Evolutionary conservation across 768 basidiomycete genomes (phyloP).

Genomic region (Tubosaeta sp.): DNA sequence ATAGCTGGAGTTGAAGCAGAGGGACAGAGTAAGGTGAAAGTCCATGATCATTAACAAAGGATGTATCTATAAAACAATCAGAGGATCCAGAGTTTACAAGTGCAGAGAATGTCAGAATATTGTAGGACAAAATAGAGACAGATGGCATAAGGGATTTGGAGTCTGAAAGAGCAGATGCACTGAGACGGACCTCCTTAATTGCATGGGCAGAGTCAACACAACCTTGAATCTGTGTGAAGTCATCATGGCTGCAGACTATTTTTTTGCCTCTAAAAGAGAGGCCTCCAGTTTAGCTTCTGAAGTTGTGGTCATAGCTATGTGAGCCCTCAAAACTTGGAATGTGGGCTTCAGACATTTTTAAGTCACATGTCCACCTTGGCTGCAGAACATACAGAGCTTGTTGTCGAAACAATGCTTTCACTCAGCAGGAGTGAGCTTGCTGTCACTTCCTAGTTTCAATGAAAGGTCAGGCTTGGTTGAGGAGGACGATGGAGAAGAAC

Average conservation of each 20-base stretch:
- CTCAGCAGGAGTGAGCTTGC: neutral
- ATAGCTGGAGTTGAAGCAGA: neutral
- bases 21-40: neutral
- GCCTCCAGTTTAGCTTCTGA: too few relatives aligned
- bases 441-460: neutral
- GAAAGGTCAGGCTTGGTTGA: too few relatives aligned
- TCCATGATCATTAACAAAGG: too few relatives aligned
- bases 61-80: too few relatives aligned
- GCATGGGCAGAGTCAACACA: neutral
- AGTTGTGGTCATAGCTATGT: too few relatives aligned
- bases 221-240: neutral
- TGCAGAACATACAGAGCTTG: slow-evolving; percentile 6
- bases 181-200: slow-evolving; percentile 1
- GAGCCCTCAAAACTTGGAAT: neutral
- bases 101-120: too few relatives aligned
- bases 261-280: neutral
- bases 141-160: too few relatives aligned
- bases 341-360: neutral
- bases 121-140: too few relatives aligned
- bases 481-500: too few relatives aligned
- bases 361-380: neutral
- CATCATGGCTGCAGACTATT: neutral
- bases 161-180: slow-evolving; percentile 2
- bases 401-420: neutral
- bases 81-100: too few relatives aligned